phyloP scores from a whole-genome alignment of 2,329 filamentous ascomycete genomes.

The Cordyceps cateniannulata region DNA sequence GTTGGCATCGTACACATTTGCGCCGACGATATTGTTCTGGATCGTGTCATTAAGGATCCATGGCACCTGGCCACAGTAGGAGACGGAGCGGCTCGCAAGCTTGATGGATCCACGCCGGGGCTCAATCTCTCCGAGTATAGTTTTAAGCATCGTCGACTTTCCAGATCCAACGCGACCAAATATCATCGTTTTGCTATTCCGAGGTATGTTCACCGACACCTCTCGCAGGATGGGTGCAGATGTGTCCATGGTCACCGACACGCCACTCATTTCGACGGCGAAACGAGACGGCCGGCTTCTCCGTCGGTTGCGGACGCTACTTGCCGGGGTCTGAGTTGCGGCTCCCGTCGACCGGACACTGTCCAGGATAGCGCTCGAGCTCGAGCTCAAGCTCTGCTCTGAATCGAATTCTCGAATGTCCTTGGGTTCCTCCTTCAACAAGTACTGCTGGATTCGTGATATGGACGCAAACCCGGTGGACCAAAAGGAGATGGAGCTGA shows the following conservation, averaged over 20 bases:
- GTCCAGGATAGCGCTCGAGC: neutral
- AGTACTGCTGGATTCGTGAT: neutral
- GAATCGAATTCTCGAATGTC: neutral
- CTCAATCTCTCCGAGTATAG: constrained; percentile 23
- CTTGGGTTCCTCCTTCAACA: neutral
- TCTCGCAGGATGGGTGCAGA: neutral
- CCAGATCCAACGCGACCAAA: constrained; percentile 30
- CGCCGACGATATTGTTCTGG: constrained; percentile 27
- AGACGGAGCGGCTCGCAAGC: constrained; percentile 1
- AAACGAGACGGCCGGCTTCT: neutral
- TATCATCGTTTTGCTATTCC: constrained; percentile 19
- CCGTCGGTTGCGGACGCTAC: neutral
- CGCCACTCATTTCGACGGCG: neutral
- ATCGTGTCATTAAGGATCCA: constrained; percentile 26
- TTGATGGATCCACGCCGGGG: neutral
- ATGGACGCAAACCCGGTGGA: neutral
- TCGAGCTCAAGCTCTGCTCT: neutral
- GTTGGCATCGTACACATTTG: constrained; percentile 18
- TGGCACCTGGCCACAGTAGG: constrained; percentile 22
- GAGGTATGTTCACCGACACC: neutral
- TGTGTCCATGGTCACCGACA: neutral
- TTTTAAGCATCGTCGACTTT: constrained; percentile 28
- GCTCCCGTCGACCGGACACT: neutral
- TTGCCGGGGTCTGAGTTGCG: neutral
- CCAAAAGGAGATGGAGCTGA: neutral